phyloP scores from a whole-genome alignment of 768 basidiomycete genomes.

The Mycena indigotica region DNA sequence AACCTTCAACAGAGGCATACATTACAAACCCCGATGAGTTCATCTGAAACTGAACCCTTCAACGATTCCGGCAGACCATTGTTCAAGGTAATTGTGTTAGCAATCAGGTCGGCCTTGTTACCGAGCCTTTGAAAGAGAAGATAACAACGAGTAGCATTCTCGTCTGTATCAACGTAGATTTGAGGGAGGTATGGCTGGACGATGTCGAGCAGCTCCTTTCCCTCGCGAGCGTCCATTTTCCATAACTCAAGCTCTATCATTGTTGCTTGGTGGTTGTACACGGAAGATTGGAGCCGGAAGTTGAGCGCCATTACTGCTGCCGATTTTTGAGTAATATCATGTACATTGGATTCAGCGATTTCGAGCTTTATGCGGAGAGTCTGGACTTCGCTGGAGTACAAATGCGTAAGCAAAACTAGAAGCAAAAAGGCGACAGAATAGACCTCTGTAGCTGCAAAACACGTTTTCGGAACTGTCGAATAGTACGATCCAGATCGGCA shows the following conservation, averaged over 20 bases:
- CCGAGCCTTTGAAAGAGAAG: conserved; percentile 91
- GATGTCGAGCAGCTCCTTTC: conserved; percentile 76
- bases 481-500: conserved; percentile 85
- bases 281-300: conserved; percentile 89
- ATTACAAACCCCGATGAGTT: conserved; percentile 93
- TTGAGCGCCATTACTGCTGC: conserved; percentile 95
- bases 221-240: conserved; percentile 82
- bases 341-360: conserved; percentile 80
- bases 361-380: conserved; percentile 80
- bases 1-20: conserved; percentile 39
- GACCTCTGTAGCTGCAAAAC: conserved; percentile 83
- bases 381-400: conserved; percentile 73
- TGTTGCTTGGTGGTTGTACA: conserved; percentile 86
- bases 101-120: conserved; percentile 85
- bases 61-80: conserved; percentile 87
- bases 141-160: conserved; percentile 85
- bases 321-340: conserved; percentile 81
- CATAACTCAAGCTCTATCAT: conserved; percentile 88
- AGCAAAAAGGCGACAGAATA: conserved; percentile 12
- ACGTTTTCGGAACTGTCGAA: conserved; percentile 89
- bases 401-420: conserved; percentile 1
- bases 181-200: conserved; percentile 94
- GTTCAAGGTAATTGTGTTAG: conserved; percentile 75
- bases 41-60: conserved; percentile 78
- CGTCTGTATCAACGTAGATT: conserved; percentile 86